Conservation (phyloP, 371 early-diverging fungal genomes). For the Dinochytrium kinnereticum region DNA sequence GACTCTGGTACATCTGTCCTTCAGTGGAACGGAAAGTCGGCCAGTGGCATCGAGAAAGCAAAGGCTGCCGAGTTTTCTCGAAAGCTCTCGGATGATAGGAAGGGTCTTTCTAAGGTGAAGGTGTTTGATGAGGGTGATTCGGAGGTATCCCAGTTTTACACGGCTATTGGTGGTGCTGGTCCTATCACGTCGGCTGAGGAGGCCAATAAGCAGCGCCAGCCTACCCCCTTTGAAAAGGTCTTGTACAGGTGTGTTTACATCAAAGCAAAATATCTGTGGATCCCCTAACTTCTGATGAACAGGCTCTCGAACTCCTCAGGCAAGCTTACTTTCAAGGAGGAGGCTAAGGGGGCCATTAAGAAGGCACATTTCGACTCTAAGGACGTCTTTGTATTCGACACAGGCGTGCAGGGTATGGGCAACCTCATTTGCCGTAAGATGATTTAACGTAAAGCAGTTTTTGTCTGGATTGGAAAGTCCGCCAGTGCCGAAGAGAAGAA, state of each 20-base stretch:
- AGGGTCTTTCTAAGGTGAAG: slow-evolving; percentile 65
- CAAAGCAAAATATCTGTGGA: not conserved
- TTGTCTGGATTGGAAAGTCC: slow-evolving; percentile 66
- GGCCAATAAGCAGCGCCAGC: slow-evolving; percentile 45
- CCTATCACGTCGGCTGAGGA: slow-evolving; percentile 56
- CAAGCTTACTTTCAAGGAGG: slow-evolving; percentile 50
- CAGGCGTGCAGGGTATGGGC: slow-evolving; percentile 50
- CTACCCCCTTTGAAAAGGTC: slow-evolving; percentile 50
- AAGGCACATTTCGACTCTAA: slow-evolving; percentile 59
- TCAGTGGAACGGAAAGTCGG: slow-evolving; percentile 76
- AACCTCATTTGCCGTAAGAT: not conserved
- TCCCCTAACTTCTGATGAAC: not conserved
- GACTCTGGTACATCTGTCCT: slow-evolving; percentile 72
- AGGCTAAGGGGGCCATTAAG: slow-evolving; percentile 56
- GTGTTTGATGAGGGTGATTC: slow-evolving; percentile 73
- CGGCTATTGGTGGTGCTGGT: slow-evolving; percentile 70
- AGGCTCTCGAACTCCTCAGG: slow-evolving; percentile 52
- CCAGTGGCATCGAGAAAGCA: slow-evolving; percentile 71
- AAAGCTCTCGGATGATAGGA: slow-evolving; percentile 66
- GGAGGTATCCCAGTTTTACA: slow-evolving; percentile 68
- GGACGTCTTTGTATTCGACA: slow-evolving; percentile 70
- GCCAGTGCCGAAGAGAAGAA: slow-evolving; percentile 66
- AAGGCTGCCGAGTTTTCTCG: slow-evolving; percentile 75
- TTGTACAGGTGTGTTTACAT: slow-evolving; percentile 51
- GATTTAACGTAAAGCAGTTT: too few relatives aligned